Evolutionary conservation across 192 early-diverging fungal genomes (phyloP), one percentile per base, ranked within the genome.

Genomic region (Irineochytrium annulatum): DNA sequence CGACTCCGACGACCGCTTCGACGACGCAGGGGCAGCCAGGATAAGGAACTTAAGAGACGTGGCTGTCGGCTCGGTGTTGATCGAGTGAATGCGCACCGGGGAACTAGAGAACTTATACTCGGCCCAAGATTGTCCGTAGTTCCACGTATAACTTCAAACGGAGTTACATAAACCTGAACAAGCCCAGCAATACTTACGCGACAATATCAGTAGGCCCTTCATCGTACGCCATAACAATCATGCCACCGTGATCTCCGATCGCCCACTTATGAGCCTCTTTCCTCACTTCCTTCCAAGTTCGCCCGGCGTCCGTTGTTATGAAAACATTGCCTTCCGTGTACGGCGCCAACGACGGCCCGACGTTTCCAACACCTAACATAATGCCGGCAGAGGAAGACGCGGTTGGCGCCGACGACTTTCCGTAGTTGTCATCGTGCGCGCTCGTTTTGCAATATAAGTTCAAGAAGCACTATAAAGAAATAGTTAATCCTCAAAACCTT

Each of bases 231-330:
- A 95, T 46, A 24, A 91, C 84, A 22, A 97, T 58, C 14, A 97
- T 57, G 0, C 86, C 84, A 24, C 97, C 97, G 60, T 92, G 87
- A 59, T 97, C 92, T 32, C 88, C 93, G 72, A 97, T 89, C 45
- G 87, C 93, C 71, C 91, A 91, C 43, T 85, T 72, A 53, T 82
- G 76, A 16, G 81, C 80, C 3, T 83, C 80, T 19, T 80, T 79
- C 34, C 73, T 78, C 19, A 91, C 77, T 66, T 91, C 84, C 5
- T 46, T 49, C 96, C 97, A 99, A 14, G 77, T 86, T 16, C 81
- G 77, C n/a, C 97, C 97, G 11, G 80, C 95, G 57, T 99, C 93
- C 52, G 86, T 81, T 52, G 88, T 90, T 37, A 94, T 30, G 60
- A 72, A 99, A 0, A 93, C 90, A 37, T 89, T 74, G 24, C 86